A percentile compares a stretch with the other conserved stretches of the same genome.
Evolutionary conservation across 2,329 filamentous ascomycete species (phyloP).

Genomic region (Paracoccidioides brasiliensis): DNA sequence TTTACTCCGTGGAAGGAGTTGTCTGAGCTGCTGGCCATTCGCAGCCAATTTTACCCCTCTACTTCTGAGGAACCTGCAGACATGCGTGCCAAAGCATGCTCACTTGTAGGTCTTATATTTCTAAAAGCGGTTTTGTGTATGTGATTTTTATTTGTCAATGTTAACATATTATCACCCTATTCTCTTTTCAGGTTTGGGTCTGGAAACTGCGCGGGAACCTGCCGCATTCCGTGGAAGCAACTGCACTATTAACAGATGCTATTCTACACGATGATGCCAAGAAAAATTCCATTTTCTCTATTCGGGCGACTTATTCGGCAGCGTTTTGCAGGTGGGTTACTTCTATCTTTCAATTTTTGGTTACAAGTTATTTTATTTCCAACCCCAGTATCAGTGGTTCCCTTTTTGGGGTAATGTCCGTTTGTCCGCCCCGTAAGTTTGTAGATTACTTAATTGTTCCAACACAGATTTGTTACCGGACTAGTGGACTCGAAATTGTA

Average conservation of each 20-base stretch:
- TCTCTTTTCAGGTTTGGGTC: conserved; percentile 24
- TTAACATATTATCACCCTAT: background rate
- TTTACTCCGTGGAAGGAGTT: conserved; percentile 32
- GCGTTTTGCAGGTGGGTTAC: conserved; percentile 32
- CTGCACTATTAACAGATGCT: conserved; percentile 34
- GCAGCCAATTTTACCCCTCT: conserved; percentile 28
- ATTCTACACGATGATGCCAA: conserved; percentile 31
- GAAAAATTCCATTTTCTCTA: conserved; percentile 32
- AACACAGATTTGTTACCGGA: conserved; percentile 31
- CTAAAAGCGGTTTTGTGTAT: background rate
- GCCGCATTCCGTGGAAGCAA: conserved; percentile 35
- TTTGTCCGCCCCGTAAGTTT: background rate
- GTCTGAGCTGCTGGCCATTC: conserved; percentile 25
- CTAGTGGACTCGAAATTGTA: conserved; percentile 32
- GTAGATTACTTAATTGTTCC: background rate
- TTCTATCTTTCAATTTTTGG: background rate
- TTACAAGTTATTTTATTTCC: background rate
- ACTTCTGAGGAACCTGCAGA: conserved; percentile 23
- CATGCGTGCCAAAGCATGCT: conserved; percentile 27
- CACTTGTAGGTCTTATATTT: conserved; percentile 21
- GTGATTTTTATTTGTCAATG: conserved; percentile 1
- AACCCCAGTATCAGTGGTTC: background rate
- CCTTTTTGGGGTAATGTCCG: background rate
- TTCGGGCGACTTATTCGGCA: conserved; percentile 32
- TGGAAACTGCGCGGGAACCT: conserved; percentile 35